phyloP scores from a whole-genome alignment of 768 basidiomycete genomes.

The Mycena venus region DNA sequence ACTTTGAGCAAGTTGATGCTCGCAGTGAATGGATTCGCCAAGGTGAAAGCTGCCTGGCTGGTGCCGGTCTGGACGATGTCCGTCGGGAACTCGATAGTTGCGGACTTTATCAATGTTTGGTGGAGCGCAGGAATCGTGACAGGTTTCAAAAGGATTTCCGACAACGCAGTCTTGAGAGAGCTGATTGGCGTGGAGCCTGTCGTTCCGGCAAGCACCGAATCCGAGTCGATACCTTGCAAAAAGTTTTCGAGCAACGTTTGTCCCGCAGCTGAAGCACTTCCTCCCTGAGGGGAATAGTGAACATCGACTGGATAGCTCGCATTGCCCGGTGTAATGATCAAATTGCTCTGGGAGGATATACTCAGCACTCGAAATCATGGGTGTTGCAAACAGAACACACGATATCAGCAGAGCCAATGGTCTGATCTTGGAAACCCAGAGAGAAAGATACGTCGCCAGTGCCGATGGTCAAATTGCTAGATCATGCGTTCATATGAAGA shows the following conservation, averaged over 20 bases:
- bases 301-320: conserved; percentile 73
- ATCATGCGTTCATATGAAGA: neutral
- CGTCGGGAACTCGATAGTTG: conserved; percentile 70
- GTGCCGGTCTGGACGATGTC: conserved; percentile 73
- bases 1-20: conserved; percentile 74
- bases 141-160: conserved; percentile 69
- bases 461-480: conserved; percentile 62
- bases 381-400: conserved; percentile 45
- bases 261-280: conserved; percentile 63
- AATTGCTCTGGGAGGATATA: conserved; percentile 54
- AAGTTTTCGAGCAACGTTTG: conserved; percentile 73
- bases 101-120: conserved; percentile 69
- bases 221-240: conserved; percentile 71
- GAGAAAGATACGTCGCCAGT: conserved; percentile 75
- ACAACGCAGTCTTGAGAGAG: conserved; percentile 73
- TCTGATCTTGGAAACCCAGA: conserved; percentile 68
- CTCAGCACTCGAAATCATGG: neutral
- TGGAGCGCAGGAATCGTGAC: conserved; percentile 76
- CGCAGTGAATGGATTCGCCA: conserved; percentile 81
- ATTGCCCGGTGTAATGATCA: conserved; percentile 73
- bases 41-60: conserved; percentile 67
- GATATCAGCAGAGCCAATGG: conserved; percentile 71
- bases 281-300: conserved; percentile 69
- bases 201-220: conserved; percentile 69
- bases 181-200: conserved; percentile 68